Percentiles rank a stretch among this genome's conserved stretches.
These are phyloP conservation scores for Cladosporium colombiae DNA, from an alignment of 2,329 filamentous ascomycete genomes.

Conservation along the genomic window DNA sequence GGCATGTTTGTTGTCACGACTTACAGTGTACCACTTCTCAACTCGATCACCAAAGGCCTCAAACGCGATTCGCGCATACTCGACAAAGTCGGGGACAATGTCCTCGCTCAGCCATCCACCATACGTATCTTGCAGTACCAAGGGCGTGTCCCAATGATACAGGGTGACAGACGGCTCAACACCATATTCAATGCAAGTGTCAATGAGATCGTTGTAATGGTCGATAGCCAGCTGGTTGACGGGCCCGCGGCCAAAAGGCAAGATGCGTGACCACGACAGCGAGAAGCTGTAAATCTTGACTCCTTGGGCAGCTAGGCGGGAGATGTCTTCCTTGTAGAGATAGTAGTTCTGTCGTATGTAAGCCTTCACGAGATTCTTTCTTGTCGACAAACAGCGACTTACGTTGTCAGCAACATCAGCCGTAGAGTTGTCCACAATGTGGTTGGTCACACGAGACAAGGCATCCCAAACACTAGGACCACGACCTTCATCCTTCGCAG, in stretches of 20 bases:
- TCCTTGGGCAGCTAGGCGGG: constrained; percentile 43
- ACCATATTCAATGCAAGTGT: constrained; percentile 40
- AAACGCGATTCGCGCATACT: constrained; percentile 44
- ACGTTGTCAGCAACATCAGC: constrained; percentile 52
- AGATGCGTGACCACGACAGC: constrained; percentile 51
- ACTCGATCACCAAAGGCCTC: constrained; percentile 43
- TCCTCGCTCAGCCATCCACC: constrained; percentile 38
- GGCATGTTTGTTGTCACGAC: constrained; percentile 21
- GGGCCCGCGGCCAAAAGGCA: constrained; percentile 49
- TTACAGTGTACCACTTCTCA: constrained; percentile 40
- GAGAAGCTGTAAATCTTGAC: constrained; percentile 43
- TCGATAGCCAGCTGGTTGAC: constrained; percentile 46
- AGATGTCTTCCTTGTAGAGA: constrained; percentile 43
- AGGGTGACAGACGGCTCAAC: constrained; percentile 50
- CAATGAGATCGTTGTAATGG: constrained; percentile 53
- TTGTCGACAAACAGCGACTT: constrained; percentile 49
- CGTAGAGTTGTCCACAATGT: constrained; percentile 35
- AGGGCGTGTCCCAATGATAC: constrained; percentile 45
- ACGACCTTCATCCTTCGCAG: constrained; percentile 33
- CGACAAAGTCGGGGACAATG: constrained; percentile 42
- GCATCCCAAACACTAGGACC: constrained; percentile 34
- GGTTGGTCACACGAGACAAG: constrained; percentile 40
- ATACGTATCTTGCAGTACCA: constrained; percentile 17
- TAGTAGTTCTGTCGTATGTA: constrained; percentile 44
- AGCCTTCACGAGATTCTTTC: constrained; percentile 18